A percentile compares a stretch with the other conserved stretches of the same genome.
Conservation (phyloP, 345 rosid genomes). For the Euphorbia lathyris region DNA sequence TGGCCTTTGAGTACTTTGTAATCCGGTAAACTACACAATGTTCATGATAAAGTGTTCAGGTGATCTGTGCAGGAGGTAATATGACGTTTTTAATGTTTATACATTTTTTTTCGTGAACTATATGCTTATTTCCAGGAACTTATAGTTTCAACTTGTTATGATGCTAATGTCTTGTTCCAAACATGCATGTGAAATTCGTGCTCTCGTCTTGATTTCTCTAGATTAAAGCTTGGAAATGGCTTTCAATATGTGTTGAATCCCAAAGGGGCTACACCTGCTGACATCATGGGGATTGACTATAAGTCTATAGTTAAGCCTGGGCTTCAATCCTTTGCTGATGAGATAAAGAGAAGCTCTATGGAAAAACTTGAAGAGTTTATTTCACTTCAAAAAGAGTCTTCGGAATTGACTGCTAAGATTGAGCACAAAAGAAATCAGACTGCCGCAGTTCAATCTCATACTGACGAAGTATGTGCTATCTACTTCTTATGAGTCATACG, state of each 20-base stretch:
- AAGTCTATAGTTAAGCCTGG: conserved; percentile 60
- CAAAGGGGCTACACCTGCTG: conserved; percentile 54
- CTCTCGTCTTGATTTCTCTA: conserved; percentile 17
- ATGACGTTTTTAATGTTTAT: not conserved
- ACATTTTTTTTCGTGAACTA: not conserved
- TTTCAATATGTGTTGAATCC: conserved; percentile 55
- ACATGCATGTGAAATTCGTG: not conserved
- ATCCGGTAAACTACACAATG: not conserved
- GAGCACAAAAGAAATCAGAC: conserved; percentile 43
- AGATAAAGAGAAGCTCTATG: conserved; percentile 47
- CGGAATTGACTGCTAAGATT: conserved; percentile 49
- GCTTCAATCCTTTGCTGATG: conserved; percentile 46
- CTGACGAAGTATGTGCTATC: conserved; percentile 46
- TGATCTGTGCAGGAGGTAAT: not conserved
- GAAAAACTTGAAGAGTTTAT: conserved; percentile 52
- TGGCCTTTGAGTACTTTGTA: too few relatives aligned
- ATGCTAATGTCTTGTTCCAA: not conserved
- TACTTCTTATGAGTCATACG: not conserved
- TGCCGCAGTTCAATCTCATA: conserved; percentile 42
- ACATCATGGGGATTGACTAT: conserved; percentile 80
- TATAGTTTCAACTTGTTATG: not conserved
- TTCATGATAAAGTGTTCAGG: not conserved
- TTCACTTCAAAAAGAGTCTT: conserved; percentile 49
- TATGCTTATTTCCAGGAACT: not conserved
- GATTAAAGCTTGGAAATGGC: conserved; percentile 54